Conservation (phyloP, 2,329 filamentous ascomycete species). For the Trichoderma sp. region DNA sequence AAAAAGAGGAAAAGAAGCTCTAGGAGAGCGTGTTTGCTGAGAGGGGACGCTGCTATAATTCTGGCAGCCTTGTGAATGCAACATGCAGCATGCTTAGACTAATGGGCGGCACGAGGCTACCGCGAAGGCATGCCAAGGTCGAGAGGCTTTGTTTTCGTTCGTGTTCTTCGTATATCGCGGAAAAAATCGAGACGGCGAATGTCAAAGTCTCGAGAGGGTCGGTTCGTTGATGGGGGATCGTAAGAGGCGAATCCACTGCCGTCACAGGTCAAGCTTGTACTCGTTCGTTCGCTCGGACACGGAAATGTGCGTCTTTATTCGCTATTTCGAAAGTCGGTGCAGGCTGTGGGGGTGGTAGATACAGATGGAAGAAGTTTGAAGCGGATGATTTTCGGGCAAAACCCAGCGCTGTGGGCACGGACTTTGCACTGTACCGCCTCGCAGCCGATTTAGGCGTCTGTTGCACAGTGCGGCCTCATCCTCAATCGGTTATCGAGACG, state of each 20-base stretch:
- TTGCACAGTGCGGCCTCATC: neutral
- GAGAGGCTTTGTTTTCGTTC: slow-evolving; percentile 25
- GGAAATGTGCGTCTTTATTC: slow-evolving; percentile 44
- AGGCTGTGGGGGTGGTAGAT: slow-evolving; percentile 43
- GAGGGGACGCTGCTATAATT: slow-evolving; percentile 47
- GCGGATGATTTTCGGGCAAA: slow-evolving; percentile 39
- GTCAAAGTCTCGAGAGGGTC: neutral
- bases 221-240: neutral
- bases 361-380: slow-evolving; percentile 24
- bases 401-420: slow-evolving; percentile 32
- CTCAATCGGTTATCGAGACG: slow-evolving; percentile 13
- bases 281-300: slow-evolving; percentile 21
- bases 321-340: slow-evolving; percentile 47
- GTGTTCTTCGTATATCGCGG: neutral
- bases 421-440: slow-evolving; percentile 22
- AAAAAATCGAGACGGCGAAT: slow-evolving; percentile 30
- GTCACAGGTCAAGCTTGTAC: slow-evolving; percentile 12
- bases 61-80: slow-evolving; percentile 46
- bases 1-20: slow-evolving; percentile 5
- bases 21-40: slow-evolving; percentile 25
- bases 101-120: slow-evolving; percentile 44
- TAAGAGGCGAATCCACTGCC: neutral
- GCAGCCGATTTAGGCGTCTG: neutral
- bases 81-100: slow-evolving; percentile 48
- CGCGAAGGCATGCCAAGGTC: slow-evolving; percentile 46